Percentiles rank a stretch among this genome's conserved stretches.
Conservation (phyloP, 176 grass and related monocot genomes). For the Canna indica region DNA sequence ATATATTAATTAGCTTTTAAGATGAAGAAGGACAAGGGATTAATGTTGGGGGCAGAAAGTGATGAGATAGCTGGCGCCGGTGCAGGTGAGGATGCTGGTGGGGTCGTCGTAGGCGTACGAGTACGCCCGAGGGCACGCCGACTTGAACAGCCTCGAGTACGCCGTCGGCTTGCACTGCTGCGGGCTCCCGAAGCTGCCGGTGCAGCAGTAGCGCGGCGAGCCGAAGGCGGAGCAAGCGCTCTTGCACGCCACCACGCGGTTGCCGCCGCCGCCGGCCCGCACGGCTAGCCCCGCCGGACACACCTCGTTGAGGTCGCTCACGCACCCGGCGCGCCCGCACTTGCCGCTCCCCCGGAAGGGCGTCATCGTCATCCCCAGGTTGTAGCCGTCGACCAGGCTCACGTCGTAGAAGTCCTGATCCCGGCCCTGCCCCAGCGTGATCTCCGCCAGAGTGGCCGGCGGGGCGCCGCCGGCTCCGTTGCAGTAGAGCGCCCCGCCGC, state of each 20-base stretch:
- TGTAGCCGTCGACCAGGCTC: slow-evolving; percentile 88
- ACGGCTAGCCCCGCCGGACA: slow-evolving; percentile 70
- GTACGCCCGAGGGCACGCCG: slow-evolving; percentile 78
- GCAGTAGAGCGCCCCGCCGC: slow-evolving; percentile 67
- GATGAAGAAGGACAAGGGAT: not conserved
- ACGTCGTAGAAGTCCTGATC: slow-evolving; percentile 89
- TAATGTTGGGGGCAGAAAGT: slow-evolving; percentile 77
- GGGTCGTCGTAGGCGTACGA: slow-evolving; percentile 93
- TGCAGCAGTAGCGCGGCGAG: slow-evolving; percentile 75
- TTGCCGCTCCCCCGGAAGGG: slow-evolving; percentile 49
- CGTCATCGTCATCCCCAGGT: slow-evolving; percentile 75
- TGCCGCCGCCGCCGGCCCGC: slow-evolving; percentile 20
- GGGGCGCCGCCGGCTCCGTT: slow-evolving; percentile 56
- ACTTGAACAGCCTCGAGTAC: slow-evolving; percentile 84
- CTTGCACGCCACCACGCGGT: slow-evolving; percentile 64
- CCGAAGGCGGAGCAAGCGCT: slow-evolving; percentile 74
- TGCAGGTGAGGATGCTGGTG: slow-evolving; percentile 72
- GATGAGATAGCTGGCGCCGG: slow-evolving; percentile 74
- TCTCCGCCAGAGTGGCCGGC: slow-evolving; percentile 65
- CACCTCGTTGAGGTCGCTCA: slow-evolving; percentile 83
- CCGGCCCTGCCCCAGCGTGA: slow-evolving; percentile 42
- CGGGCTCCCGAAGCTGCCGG: slow-evolving; percentile 59
- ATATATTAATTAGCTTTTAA: no score
- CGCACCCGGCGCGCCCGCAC: slow-evolving; percentile 59
- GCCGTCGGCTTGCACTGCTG: slow-evolving; percentile 83